Evolutionary conservation across 2,329 filamentous ascomycete species (phyloP).

Genomic region (Blastomyces percursus): DNA sequence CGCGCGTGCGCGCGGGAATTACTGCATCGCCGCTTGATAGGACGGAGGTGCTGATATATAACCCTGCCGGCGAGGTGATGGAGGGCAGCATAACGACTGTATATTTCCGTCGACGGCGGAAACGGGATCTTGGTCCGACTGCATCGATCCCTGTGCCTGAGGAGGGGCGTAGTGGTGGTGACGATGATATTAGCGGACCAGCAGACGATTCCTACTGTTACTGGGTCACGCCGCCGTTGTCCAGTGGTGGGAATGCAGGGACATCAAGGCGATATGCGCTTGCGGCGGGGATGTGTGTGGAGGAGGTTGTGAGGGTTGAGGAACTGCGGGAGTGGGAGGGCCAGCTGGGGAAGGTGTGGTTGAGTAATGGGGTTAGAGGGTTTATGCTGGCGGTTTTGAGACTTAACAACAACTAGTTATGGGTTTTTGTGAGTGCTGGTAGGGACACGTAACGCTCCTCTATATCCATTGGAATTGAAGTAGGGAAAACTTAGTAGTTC

Average conservation of each 20-base stretch:
- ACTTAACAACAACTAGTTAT: too few relatives aligned
- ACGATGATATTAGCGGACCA: neutral
- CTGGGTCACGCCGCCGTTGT: conserved; percentile 75
- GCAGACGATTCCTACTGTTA: conserved; percentile 33
- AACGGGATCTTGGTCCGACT: neutral
- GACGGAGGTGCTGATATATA: conserved; percentile 67
- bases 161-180: neutral
- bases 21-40: conserved; percentile 24
- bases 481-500: too few relatives aligned
- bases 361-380: conserved; percentile 79
- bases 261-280: conserved; percentile 79
- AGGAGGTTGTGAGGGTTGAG: conserved; percentile 49
- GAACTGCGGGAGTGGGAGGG: conserved; percentile 61
- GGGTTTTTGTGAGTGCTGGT: too few relatives aligned
- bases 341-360: conserved; percentile 69
- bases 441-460: too few relatives aligned
- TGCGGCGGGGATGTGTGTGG: conserved; percentile 53
- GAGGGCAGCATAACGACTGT: conserved; percentile 75
- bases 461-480: too few relatives aligned
- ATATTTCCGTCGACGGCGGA: conserved; percentile 59
- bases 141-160: neutral
- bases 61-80: conserved; percentile 57
- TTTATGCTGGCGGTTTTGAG: conserved; percentile 44
- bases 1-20: conserved; percentile 48
- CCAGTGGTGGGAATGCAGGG: conserved; percentile 68